Base-by-base conservation (phyloP, 129 eudicot species). In the Oenanthe sinensis region DNA sequence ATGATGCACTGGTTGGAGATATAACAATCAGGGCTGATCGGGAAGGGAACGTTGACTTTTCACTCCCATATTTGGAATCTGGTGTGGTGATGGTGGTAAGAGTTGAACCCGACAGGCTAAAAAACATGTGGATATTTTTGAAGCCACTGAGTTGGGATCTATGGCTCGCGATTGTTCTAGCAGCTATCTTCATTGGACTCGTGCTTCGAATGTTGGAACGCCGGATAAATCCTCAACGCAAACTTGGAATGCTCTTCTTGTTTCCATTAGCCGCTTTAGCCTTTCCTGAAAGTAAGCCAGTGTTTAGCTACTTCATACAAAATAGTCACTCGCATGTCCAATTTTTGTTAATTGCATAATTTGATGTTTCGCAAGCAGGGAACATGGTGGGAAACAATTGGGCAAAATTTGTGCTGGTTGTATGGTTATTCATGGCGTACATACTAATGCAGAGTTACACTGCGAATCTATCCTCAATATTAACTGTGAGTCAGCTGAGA, bases 401-500 rank as follows among this genome's bases (percentile, higher is more conserved):
- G 88, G 77, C 88, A 0, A 80, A 48, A 30, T 62, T 85, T 37
- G 88, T 85, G 80, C 24, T 85, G 70, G 82, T 82, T 17, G 52
- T 79, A 16, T 85, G 88, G 86, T 17, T 85, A 14, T 82, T 79
- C 68, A 80, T 79, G 84, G 88, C 80, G 11, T 82, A 79, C 75
- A 82, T 82, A 42, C 77, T 85, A 9, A 82, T 82, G 86, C 86
- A 82, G 52, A 85, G 86, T 74, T 85, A 85, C 84, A 85, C 86
- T 0, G 88, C 88, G 3, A 82, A 82, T 43, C 67, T 85, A 43
- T 76, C 88, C 7, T 76, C 88, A 79, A 85, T 85, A 39, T 54
- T 85, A 44, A 85, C 86, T 3, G 86, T 79, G 2, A 82, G 80
- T 73, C 82, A 82, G 60, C 36, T 82, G 36, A 77, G 17, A 73